A percentile compares a stretch with the other conserved stretches of the same genome.
Conservation (phyloP, 495 filamentous ascomycete species). For the Penicillium flavigenum region DNA sequence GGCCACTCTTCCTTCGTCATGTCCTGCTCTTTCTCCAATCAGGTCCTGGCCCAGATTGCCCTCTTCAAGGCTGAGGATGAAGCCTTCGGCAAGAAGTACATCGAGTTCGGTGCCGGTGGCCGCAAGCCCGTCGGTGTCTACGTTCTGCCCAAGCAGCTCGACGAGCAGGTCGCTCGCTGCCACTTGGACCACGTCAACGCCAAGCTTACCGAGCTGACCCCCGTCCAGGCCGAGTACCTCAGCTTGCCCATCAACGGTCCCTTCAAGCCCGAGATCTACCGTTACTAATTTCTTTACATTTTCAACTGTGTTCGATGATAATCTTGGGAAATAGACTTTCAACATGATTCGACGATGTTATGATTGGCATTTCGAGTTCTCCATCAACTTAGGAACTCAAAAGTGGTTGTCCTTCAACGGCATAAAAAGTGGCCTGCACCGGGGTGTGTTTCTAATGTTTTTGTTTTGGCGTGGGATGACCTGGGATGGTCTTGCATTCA, state of each 20-base stretch:
- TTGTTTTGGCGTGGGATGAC: slow-evolving; percentile 38
- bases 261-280: slow-evolving; percentile 83
- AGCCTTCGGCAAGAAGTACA: slow-evolving; percentile 87
- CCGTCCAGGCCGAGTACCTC: slow-evolving; percentile 91
- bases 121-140: slow-evolving; percentile 93
- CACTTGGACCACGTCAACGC: slow-evolving; percentile 94
- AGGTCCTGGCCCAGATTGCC: slow-evolving; percentile 98
- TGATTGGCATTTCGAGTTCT: slow-evolving; percentile 52
- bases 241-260: slow-evolving; percentile 79
- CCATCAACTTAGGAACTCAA: slow-evolving; percentile 51
- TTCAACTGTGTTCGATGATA: slow-evolving; percentile 38
- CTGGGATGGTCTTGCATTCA: slow-evolving; percentile 51
- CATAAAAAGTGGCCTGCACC: slow-evolving; percentile 53
- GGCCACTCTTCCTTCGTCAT: slow-evolving; percentile 99
- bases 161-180: slow-evolving; percentile 94
- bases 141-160: slow-evolving; percentile 96
- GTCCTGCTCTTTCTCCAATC: slow-evolving; percentile 99
- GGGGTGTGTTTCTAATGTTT: slow-evolving; percentile 36
- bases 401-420: slow-evolving; percentile 68
- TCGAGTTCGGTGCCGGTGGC: slow-evolving; percentile 88
- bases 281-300: slow-evolving; percentile 47
- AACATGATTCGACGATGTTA: slow-evolving; percentile 65
- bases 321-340: slow-evolving; percentile 50
- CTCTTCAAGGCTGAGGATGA: slow-evolving; percentile 90
- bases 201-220: slow-evolving; percentile 81